phyloP scores from a whole-genome alignment of 2,329 filamentous ascomycete genomes.

The Aspergillus unguis region DNA sequence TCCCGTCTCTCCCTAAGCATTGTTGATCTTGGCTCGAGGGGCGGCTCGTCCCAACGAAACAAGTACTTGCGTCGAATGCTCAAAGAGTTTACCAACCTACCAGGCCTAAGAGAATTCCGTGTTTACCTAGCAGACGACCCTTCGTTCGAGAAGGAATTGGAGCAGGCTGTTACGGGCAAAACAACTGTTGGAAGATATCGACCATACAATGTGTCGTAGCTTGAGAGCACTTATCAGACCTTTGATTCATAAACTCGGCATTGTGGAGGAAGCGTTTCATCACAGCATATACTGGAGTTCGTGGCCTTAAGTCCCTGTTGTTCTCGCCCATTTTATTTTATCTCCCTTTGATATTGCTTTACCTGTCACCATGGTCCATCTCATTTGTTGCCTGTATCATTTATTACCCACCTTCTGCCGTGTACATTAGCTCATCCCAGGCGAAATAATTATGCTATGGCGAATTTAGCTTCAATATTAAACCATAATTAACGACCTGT shows the following conservation, averaged over 20 bases:
- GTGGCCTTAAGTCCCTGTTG: too few species aligned
- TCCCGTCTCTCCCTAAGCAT: conserved; percentile 19
- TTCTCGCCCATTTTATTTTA: not conserved
- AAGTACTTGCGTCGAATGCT: conserved; percentile 20
- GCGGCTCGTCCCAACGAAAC: conserved; percentile 3
- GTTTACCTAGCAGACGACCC: conserved; percentile 20
- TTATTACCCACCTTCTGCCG: not conserved
- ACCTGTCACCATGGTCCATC: not conserved
- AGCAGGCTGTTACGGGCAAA: conserved; percentile 16
- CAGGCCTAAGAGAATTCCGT: conserved; percentile 19
- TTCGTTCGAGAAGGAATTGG: conserved; percentile 18
- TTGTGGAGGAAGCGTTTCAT: not conserved
- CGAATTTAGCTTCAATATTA: too few species aligned
- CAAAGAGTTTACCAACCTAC: conserved; percentile 18
- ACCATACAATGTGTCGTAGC: not conserved
- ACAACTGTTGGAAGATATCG: conserved; percentile 1
- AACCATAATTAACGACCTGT: too few species aligned
- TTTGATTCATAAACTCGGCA: not conserved
- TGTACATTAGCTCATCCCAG: too few species aligned
- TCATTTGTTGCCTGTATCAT: not conserved
- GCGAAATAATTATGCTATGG: too few species aligned
- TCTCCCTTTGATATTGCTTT: not conserved
- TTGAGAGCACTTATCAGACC: not conserved
- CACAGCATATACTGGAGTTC: too few species aligned
- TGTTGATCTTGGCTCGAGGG: conserved; percentile 18